Evolutionary conservation across 495 filamentous ascomycete genomes (phyloP).

Genomic region (Penicillium argentinense): DNA sequence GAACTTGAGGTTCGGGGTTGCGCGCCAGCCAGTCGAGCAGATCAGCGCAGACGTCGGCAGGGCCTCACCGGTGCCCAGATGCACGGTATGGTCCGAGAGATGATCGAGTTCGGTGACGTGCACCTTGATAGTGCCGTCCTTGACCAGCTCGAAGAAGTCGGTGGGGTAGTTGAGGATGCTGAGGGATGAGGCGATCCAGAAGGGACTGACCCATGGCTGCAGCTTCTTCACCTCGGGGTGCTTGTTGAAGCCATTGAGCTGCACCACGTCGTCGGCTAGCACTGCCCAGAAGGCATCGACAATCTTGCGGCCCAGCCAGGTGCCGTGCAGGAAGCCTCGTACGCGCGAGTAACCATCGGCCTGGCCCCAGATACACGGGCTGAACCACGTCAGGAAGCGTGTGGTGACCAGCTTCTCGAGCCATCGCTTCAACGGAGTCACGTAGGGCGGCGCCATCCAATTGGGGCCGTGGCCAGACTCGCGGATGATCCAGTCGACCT

Average conservation of each 20-base stretch:
- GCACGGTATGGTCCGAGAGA: conserved; percentile 49
- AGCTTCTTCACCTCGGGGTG: conserved; percentile 67
- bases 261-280: conserved; percentile 58
- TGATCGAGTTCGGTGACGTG: conserved; percentile 60
- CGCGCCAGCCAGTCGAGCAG: conserved; percentile 69
- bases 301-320: conserved; percentile 64
- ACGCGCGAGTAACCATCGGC: conserved; percentile 47
- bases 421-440: conserved; percentile 60
- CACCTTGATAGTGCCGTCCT: conserved; percentile 56
- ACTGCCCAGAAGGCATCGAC: conserved; percentile 68
- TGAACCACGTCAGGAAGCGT: conserved; percentile 64
- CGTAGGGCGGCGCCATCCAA: conserved; percentile 67
- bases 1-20: conserved; percentile 62
- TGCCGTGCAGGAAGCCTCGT: conserved; percentile 63
- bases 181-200: conserved; percentile 62
- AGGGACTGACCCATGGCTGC: conserved; percentile 61
- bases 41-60: conserved; percentile 63
- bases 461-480: conserved; percentile 69
- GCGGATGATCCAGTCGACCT: conserved; percentile 79
- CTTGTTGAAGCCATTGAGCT: conserved; percentile 56
- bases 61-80: conserved; percentile 54
- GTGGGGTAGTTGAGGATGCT: conserved; percentile 70
- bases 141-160: conserved; percentile 63
- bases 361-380: conserved; percentile 61
- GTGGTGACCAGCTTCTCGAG: conserved; percentile 66